Evolutionary conservation across 495 filamentous ascomycete species (phyloP).

Genomic region (Neurospora cerealis): DNA sequence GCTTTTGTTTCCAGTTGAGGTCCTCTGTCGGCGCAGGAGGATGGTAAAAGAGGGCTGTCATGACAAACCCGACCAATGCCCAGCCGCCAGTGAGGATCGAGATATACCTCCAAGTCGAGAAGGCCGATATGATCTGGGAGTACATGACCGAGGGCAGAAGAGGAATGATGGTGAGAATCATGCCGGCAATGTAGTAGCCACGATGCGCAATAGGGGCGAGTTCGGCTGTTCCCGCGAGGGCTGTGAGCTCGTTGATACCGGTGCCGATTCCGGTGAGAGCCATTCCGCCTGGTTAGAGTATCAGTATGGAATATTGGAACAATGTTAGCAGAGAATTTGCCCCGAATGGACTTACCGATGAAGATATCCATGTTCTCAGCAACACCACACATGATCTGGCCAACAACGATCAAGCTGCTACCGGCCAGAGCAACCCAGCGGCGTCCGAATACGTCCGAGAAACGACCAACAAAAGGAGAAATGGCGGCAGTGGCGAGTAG

Average conservation of each 20-base stretch:
- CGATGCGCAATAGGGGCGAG: slow-evolving; percentile 58
- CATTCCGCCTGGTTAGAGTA: slow-evolving; percentile 16
- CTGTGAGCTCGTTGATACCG: slow-evolving; percentile 21
- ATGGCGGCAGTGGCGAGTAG: slow-evolving; percentile 57
- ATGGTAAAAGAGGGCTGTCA: slow-evolving; percentile 55
- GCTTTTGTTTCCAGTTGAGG: slow-evolving; percentile 33
- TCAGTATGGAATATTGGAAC: not conserved
- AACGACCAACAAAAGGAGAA: slow-evolving; percentile 60
- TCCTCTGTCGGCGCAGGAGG: slow-evolving; percentile 53
- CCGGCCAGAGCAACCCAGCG: slow-evolving; percentile 58
- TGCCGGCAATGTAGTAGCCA: slow-evolving; percentile 55
- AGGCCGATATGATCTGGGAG: slow-evolving; percentile 55
- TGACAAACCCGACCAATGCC: slow-evolving; percentile 50
- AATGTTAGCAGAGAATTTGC: no score
- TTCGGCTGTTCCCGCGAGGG: slow-evolving; percentile 47
- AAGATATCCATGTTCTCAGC: slow-evolving; percentile 58
- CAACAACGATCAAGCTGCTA: slow-evolving; percentile 47
- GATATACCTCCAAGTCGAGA: slow-evolving; percentile 54
- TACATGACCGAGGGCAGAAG: slow-evolving; percentile 60
- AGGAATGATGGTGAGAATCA: slow-evolving; percentile 60
- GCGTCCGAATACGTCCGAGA: slow-evolving; percentile 61
- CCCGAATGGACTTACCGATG: slow-evolving; percentile 41
- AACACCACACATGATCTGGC: slow-evolving; percentile 56
- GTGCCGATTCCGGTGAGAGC: slow-evolving; percentile 1
- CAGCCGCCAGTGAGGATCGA: slow-evolving; percentile 51